Percentiles rank a stretch among this genome's conserved stretches.
These are phyloP conservation scores for Cladosporium sp. DNA, from an alignment of 2,329 filamentous ascomycete species.

Conservation along the genomic window DNA sequence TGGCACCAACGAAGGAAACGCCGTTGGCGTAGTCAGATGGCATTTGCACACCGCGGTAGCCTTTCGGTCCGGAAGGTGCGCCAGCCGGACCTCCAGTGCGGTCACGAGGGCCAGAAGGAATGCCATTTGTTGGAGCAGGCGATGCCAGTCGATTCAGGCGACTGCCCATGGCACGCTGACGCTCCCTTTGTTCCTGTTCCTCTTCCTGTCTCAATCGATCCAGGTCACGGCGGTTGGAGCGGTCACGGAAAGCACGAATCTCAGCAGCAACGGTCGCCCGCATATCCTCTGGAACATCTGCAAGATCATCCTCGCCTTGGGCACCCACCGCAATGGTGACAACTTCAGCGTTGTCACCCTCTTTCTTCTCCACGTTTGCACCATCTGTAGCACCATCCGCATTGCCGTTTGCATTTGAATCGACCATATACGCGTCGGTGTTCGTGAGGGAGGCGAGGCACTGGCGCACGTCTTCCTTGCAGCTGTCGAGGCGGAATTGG, in stretches of 20 bases:
- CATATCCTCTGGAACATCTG: constrained; percentile 95
- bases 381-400: constrained; percentile 28
- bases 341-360: constrained; percentile 66
- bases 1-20: constrained; percentile 72
- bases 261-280: constrained; percentile 90
- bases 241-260: constrained; percentile 88
- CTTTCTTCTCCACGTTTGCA: constrained; percentile 49
- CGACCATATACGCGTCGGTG: constrained; percentile 42
- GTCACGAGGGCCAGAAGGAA: constrained; percentile 66
- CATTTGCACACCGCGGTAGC: constrained; percentile 54
- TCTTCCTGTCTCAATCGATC: constrained; percentile 86
- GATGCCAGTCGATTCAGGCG: constrained; percentile 66
- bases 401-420: constrained; percentile 29
- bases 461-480: constrained; percentile 61
- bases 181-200: constrained; percentile 82
- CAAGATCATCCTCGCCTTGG: constrained; percentile 76
- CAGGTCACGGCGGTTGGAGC: constrained; percentile 80
- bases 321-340: constrained; percentile 79
- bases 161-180: constrained; percentile 60
- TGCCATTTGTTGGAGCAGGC: constrained; percentile 68
- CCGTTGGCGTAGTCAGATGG: constrained; percentile 71
- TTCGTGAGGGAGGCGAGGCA: constrained; percentile 69
- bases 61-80: constrained; percentile 68
- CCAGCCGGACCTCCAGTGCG: constrained; percentile 49
- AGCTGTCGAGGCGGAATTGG: constrained; percentile 65